A percentile compares a stretch with the other conserved stretches of the same genome.
These are phyloP conservation scores for Paragyromitra xinjiangensis DNA, from an alignment of 495 filamentous ascomycete species.

Conservation along the genomic window DNA sequence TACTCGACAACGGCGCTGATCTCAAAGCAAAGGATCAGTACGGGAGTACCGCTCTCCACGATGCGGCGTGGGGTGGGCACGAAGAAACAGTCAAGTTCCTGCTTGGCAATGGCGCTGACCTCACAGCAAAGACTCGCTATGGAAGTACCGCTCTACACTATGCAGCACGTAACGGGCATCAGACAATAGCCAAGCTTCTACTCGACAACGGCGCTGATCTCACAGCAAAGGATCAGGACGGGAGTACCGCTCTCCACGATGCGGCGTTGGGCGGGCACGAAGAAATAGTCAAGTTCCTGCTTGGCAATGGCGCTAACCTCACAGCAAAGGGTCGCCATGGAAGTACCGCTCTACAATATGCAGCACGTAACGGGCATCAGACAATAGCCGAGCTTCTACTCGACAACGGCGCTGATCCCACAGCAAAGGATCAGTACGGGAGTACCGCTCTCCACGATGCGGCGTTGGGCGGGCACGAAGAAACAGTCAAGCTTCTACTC, in stretches of 20 bases:
- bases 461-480: neutral
- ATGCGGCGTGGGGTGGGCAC: too few relatives aligned
- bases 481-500: neutral
- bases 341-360: neutral
- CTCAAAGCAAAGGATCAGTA: too few relatives aligned
- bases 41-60: too few relatives aligned
- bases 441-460: neutral
- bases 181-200: neutral
- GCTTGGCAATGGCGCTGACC: too few relatives aligned
- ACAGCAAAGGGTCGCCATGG: neutral
- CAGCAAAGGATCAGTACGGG: neutral
- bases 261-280: neutral
- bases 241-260: neutral
- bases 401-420: neutral
- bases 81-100: too few relatives aligned
- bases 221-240: neutral
- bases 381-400: neutral
- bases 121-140: too few relatives aligned
- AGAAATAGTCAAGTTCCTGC: neutral
- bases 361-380: neutral
- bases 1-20: too few relatives aligned
- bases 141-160: neutral
- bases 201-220: neutral
- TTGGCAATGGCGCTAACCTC: neutral
- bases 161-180: neutral